A percentile compares a stretch with the other conserved stretches of the same genome.
Conservation (phyloP, 768 basidiomycete species). For the Scleroderma bovista region DNA sequence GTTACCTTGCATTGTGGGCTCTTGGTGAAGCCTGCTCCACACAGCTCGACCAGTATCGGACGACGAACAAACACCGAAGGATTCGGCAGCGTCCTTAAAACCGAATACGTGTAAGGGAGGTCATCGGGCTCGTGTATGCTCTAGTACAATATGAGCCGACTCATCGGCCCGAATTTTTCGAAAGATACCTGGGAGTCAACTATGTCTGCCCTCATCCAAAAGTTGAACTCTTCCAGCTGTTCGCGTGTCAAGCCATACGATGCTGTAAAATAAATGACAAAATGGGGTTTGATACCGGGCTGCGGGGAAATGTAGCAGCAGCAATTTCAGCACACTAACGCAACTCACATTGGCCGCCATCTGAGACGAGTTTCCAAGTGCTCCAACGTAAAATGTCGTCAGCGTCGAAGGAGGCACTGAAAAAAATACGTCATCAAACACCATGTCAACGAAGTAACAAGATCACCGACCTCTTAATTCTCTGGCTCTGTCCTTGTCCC, state of each 20-base stretch:
- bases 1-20: slow-evolving; percentile 48
- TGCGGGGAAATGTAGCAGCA: slow-evolving; percentile 15
- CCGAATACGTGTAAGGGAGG: slow-evolving; percentile 51
- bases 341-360: slow-evolving; percentile 35
- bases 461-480: slow-evolving; percentile 58
- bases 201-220: slow-evolving; percentile 39
- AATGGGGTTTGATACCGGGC: slow-evolving; percentile 48
- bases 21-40: slow-evolving; percentile 82
- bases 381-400: slow-evolving; percentile 81
- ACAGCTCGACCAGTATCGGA: slow-evolving; percentile 68
- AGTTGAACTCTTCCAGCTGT: slow-evolving; percentile 69
- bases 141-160: background rate
- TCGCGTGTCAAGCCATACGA: slow-evolving; percentile 70
- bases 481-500: slow-evolving; percentile 75
- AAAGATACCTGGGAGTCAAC: slow-evolving; percentile 18
- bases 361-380: slow-evolving; percentile 45
- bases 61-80: slow-evolving; percentile 54
- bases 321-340: background rate
- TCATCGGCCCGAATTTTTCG: background rate
- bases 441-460: slow-evolving; percentile 1
- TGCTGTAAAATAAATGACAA: slow-evolving; percentile 68
- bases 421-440: background rate
- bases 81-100: slow-evolving; percentile 41
- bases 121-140: slow-evolving; percentile 4
- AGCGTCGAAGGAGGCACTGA: slow-evolving; percentile 64